phyloP scores from a whole-genome alignment of 306 rosid species.

The Cucurbita ficifolia region DNA sequence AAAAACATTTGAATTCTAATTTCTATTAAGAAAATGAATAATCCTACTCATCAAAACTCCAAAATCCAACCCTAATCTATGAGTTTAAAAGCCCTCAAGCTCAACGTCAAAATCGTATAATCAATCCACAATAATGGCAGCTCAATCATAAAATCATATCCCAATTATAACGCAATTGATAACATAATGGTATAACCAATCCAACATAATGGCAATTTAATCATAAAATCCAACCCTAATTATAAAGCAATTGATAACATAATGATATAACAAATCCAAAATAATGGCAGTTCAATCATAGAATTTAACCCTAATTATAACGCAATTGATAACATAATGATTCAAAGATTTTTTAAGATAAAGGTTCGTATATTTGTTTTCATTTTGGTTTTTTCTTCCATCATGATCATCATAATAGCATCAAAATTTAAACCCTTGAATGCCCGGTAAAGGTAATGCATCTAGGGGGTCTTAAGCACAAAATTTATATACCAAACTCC shows the following conservation, averaged over 20 bases:
- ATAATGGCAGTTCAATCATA: too few species aligned
- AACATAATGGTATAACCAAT: too few species aligned
- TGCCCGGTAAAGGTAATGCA: background rate
- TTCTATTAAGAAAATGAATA: too few species aligned
- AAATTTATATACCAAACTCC: background rate
- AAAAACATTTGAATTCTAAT: too few species aligned
- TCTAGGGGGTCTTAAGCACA: too few species aligned
- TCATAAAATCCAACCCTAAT: background rate
- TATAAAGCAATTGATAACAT: too few species aligned
- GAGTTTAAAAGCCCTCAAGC: background rate
- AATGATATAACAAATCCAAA: too few species aligned
- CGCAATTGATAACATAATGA: too few species aligned
- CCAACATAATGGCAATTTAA: too few species aligned
- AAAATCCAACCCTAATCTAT: background rate
- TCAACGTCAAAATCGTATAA: background rate
- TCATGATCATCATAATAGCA: background rate
- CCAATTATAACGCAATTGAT: too few species aligned
- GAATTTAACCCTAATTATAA: too few species aligned
- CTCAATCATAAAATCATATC: too few species aligned
- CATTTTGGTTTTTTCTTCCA: background rate
- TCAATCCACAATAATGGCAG: background rate
- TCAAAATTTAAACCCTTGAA: background rate
- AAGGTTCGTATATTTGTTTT: background rate
- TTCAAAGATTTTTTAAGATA: background rate
- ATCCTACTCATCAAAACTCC: background rate